Evolutionary conservation across 2,329 filamentous ascomycete species (phyloP), one percentile per base, ranked within the genome.

Genomic region (Calycina marina): DNA sequence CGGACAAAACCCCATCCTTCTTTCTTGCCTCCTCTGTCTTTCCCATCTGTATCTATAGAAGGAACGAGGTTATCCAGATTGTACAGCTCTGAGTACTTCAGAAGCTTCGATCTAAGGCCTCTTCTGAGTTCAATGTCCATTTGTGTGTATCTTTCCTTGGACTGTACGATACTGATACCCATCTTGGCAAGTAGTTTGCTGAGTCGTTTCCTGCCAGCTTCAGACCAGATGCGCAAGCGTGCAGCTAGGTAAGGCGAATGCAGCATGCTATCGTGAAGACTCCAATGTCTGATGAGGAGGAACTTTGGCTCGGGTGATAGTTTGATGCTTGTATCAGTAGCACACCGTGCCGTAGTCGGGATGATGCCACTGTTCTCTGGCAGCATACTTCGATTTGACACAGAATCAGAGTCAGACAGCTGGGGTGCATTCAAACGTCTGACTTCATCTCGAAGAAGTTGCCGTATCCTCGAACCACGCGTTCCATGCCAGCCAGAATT

Each of bases 81-180:
- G 55, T 96, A 98, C 39, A 93, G 67, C 1, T 84, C 84, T 0
- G 86, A 86, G 51, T 93, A 96, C 48, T 88, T 88, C 13, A 94
- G 65, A 2, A 98, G 66, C 38, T 92, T 83, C 29, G 82, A 72
- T 25, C 88, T 75, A 17, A 96, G 60, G 17, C 83, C 82, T 4
- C 83, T 77, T 58, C 96, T 98, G 18, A 98, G 62, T 56, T 93
- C 77, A 75, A 94, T 92, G 56, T 96, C 88, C 86, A 98, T 96
- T 55, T 98, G 90, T 0, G 85, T 84, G 53, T 96, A 98, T 52
- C 76, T 88, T 56, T 96, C 90, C 48, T 84, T 86, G 58, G 86
- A 93, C 58, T 98, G 88, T 4, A 78, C 79, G 22, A 96, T 63
- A 49, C 83, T 93, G 34, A 98, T 82, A 18, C 90, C 90, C 88